phyloP scores from a whole-genome alignment of 2,329 filamentous ascomycete species.

The Alternaria burnsii region DNA sequence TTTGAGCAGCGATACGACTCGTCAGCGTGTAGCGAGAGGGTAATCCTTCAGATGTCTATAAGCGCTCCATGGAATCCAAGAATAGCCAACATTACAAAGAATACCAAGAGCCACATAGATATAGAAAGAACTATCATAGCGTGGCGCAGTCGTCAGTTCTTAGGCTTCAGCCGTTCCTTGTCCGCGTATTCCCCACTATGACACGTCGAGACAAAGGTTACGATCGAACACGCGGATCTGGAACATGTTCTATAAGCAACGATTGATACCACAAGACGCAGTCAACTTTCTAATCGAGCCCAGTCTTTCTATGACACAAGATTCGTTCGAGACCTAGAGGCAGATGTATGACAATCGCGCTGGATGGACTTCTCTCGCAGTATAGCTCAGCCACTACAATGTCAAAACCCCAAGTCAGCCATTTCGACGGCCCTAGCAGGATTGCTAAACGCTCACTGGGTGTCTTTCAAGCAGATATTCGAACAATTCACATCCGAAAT shows the following conservation, averaged over 20 bases:
- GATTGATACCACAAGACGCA: not conserved
- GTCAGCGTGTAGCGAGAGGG: not conserved
- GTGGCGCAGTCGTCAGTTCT: not conserved
- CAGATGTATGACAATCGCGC: not conserved
- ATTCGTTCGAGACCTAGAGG: not conserved
- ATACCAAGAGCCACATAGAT: constrained; percentile 2
- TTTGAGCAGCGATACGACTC: not conserved
- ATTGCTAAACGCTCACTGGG: constrained; percentile 4
- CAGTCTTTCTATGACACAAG: not conserved
- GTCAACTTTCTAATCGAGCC: not conserved
- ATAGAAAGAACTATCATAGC: not conserved
- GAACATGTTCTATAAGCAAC: constrained; percentile 1
- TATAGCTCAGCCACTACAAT: constrained; percentile 10
- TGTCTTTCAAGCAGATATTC: not conserved
- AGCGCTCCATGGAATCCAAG: constrained; percentile 6
- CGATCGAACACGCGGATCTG: not conserved
- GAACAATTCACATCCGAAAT: not conserved
- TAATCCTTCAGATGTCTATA: not conserved
- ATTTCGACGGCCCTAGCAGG: constrained; percentile 12
- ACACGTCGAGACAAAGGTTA: not conserved
- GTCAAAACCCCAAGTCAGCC: constrained; percentile 9
- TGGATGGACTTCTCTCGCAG: constrained; percentile 4
- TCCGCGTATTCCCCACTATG: not conserved
- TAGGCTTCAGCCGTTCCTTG: not conserved
- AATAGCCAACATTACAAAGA: constrained; percentile 12